Evolutionary conservation across 2,329 filamentous ascomycete genomes (phyloP), one percentile per base, ranked within the genome.

Genomic region (Beauveria bassiana): DNA sequence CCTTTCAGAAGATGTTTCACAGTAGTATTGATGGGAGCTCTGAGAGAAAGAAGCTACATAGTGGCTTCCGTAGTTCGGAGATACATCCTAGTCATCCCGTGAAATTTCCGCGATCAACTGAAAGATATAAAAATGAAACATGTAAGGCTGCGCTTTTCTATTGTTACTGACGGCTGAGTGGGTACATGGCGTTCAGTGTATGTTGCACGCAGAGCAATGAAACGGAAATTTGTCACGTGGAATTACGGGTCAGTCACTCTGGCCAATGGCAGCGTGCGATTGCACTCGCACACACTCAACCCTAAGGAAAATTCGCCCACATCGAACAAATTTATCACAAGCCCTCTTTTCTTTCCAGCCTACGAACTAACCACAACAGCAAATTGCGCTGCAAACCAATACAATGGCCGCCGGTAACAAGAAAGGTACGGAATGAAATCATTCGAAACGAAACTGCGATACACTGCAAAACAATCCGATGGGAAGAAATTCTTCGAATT

Each of bases 351-450:
- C 62, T 61, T 61, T 63, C 52, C 61, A 64, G 63, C 62, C 65
- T 46, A 65, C 63, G 63, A 64, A 66, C 61, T 65, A 68, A 67
- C 64, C 64, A 65, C 68, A 67, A 63, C 61, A 61, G 57, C 61
- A 65, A 64, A 52, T 47, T 63, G 65, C 68, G 69, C 66, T 66
- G 61, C 64, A 69, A 69, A 50, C 49, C 63, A 64, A 70, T 67
- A 70, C 64, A 70, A 73, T 73, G 71, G 72, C 71, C 65, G 68
- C 66, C 62, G 69, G 75, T 65, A 61, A 65, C 66, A 77, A 78
- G 74, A 80, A 81, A 79, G 77, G 78, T 80, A 80, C 72, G 75
- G 70, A 68, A 72, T 74, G 68, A 75, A 64, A 46, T 40, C 34
- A 46, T 62, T 40, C 64, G 40, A 28, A 52, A 53, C 45, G 26